These are phyloP conservation scores for Penicillium cataractarum DNA, from an alignment of 495 filamentous ascomycete genomes.

Conservation along the genomic window DNA sequence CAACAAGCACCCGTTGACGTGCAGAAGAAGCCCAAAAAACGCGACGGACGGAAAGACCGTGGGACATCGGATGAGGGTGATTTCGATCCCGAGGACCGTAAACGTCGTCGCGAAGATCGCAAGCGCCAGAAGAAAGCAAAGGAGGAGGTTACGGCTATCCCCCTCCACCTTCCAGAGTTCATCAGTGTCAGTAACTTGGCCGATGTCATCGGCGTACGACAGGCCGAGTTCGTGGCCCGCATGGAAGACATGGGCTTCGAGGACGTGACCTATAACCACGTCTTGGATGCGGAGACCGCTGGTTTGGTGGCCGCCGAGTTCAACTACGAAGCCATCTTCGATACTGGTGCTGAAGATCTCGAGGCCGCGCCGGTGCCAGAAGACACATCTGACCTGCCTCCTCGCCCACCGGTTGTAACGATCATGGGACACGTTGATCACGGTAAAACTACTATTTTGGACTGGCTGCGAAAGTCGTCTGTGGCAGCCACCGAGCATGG, in stretches of 20 bases:
- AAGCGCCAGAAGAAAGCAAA: slow-evolving; percentile 53
- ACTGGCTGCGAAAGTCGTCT: slow-evolving; percentile 91
- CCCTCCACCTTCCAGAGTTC: slow-evolving; percentile 83
- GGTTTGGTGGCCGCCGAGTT: slow-evolving; percentile 91
- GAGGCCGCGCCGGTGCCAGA: slow-evolving; percentile 67
- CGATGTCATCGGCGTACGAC: slow-evolving; percentile 70
- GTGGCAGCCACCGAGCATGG: slow-evolving; percentile 90
- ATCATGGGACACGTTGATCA: slow-evolving; percentile 99
- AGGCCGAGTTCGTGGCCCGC: slow-evolving; percentile 71
- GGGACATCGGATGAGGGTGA: slow-evolving; percentile 39
- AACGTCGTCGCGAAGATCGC: slow-evolving; percentile 41
- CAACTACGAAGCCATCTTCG: slow-evolving; percentile 88
- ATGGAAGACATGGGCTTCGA: slow-evolving; percentile 81
- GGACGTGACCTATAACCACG: slow-evolving; percentile 72
- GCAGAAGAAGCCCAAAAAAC: slow-evolving; percentile 31
- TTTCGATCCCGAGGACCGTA: slow-evolving; percentile 38
- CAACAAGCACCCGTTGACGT: slow-evolving; percentile 13
- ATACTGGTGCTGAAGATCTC: slow-evolving; percentile 69
- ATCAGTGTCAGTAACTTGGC: slow-evolving; percentile 88
- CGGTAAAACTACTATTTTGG: slow-evolving; percentile 95
- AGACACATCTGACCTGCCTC: slow-evolving; percentile 70
- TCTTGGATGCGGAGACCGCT: slow-evolving; percentile 88
- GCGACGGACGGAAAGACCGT: slow-evolving; percentile 30
- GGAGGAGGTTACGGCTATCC: slow-evolving; percentile 51
- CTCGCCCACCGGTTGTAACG: slow-evolving; percentile 90